Conservation (phyloP, 2,329 filamentous ascomycete species). For the Pyricularia pennisetigena region DNA sequence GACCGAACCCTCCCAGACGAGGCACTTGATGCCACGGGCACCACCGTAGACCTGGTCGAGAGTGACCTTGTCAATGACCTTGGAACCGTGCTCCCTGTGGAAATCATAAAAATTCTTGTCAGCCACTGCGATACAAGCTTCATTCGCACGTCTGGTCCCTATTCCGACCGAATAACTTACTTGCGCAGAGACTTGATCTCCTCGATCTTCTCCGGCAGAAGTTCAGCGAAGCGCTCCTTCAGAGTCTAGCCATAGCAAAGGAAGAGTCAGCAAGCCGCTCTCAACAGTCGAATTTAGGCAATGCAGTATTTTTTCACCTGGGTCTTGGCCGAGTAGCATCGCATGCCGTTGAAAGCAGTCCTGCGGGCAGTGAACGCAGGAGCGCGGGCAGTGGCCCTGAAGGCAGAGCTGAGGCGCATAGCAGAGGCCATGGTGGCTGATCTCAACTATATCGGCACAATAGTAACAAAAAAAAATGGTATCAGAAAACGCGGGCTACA, state of each 20-base stretch:
- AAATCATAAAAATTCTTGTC: conserved; percentile 13
- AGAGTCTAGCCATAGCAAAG: conserved; percentile 54
- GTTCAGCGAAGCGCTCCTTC: conserved; percentile 97
- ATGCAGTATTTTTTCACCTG: conserved; percentile 46
- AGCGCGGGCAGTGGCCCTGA: conserved; percentile 65
- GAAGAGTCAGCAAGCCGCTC: conserved; percentile 8
- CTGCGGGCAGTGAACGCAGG: conserved; percentile 58
- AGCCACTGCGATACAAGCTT: conserved; percentile 1
- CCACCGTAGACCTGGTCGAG: conserved; percentile 99
- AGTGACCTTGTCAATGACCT: conserved; percentile 94
- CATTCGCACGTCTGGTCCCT: not conserved
- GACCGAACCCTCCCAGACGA: conserved; percentile 98
- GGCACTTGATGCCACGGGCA: conserved; percentile 96
- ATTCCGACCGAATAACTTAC: conserved; percentile 40
- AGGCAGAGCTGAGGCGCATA: conserved; percentile 70
- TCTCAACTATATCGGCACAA: conserved; percentile 5
- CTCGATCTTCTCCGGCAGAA: conserved; percentile 92
- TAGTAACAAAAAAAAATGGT: not conserved
- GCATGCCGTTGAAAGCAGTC: conserved; percentile 69
- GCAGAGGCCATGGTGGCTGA: conserved; percentile 65
- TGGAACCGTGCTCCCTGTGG: conserved; percentile 80
- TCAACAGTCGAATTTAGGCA: not conserved
- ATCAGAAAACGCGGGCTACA: not conserved
- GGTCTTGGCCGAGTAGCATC: conserved; percentile 90
- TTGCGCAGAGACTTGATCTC: conserved; percentile 98